phyloP scores from a whole-genome alignment of 352 stramenopile genomes.

The Aphanomyces cochlioides region DNA sequence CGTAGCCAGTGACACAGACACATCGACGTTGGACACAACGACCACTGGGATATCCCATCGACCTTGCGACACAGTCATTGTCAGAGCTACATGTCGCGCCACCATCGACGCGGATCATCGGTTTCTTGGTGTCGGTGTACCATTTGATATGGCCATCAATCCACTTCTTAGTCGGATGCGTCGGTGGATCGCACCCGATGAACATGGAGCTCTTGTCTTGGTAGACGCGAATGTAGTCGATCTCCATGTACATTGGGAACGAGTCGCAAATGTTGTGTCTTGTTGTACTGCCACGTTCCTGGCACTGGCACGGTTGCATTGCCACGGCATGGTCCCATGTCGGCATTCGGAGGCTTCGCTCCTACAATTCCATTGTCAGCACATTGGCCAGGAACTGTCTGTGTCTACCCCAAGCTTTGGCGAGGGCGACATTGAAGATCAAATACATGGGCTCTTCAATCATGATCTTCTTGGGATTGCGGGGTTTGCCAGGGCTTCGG shows the following conservation, averaged over 20 bases:
- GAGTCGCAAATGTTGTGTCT: conserved; percentile 65
- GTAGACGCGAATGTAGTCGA: conserved; percentile 83
- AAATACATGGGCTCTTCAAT: conserved; percentile 91
- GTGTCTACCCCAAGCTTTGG: conserved; percentile 79
- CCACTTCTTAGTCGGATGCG: conserved; percentile 62
- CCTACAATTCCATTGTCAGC: conserved; percentile 2
- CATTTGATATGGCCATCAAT: conserved; percentile 72
- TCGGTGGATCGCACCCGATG: conserved; percentile 52
- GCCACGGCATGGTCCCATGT: conserved; percentile 46
- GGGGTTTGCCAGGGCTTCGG: conserved; percentile 33
- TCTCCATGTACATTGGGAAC: conserved; percentile 81
- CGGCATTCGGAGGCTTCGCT: conserved; percentile 50
- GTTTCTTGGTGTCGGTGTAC: conserved; percentile 64
- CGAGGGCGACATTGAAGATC: conserved; percentile 92
- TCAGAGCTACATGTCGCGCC: conserved; percentile 49
- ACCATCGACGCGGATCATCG: conserved; percentile 48
- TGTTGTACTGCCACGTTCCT: conserved; percentile 23
- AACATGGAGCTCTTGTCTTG: conserved; percentile 56
- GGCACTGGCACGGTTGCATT: conserved; percentile 39
- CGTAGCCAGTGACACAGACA: background rate
- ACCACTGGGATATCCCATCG: background rate
- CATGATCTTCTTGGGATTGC: conserved; percentile 55
- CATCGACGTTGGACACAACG: background rate
- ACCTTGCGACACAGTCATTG: conserved; percentile 44
- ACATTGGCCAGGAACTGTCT: conserved; percentile 46